These are phyloP conservation scores for Pleurotus djamor DNA, from an alignment of 768 basidiomycete genomes.

Conservation along the genomic window DNA sequence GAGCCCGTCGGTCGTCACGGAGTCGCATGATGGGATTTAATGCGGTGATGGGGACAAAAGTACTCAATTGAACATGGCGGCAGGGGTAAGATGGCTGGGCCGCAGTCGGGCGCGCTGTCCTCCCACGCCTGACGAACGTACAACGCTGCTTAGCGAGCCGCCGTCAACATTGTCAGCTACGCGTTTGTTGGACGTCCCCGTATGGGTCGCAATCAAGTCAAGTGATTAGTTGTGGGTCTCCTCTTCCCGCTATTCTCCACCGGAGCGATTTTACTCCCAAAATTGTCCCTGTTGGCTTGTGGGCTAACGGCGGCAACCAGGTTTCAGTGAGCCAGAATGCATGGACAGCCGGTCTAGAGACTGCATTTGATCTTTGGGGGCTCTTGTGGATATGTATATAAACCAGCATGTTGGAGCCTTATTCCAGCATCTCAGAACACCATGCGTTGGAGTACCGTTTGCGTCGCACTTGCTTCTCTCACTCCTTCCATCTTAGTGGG, in stretches of 20 bases:
- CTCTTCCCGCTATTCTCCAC: background rate
- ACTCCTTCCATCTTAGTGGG: background rate
- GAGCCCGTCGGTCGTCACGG: background rate
- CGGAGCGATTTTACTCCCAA: background rate
- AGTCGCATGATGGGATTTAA: background rate
- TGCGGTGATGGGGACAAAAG: background rate
- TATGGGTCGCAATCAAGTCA: background rate
- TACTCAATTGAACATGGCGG: background rate
- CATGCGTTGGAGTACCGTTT: constrained; percentile 2
- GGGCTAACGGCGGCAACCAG: background rate
- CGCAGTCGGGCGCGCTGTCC: background rate
- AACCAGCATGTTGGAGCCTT: background rate
- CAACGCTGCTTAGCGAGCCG: background rate
- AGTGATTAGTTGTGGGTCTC: background rate
- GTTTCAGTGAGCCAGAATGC: background rate
- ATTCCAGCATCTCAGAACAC: background rate
- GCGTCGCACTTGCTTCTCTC: background rate
- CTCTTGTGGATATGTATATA: background rate
- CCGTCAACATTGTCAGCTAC: background rate
- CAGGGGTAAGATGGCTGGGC: background rate
- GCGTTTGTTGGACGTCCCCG: background rate
- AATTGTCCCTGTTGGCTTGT: background rate
- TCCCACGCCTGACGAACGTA: background rate
- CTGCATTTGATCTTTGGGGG: background rate
- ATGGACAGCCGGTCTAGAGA: background rate